These are phyloP conservation scores for Cordyceps fumosorosea DNA, from an alignment of 2,329 filamentous ascomycete species.

Conservation along the genomic window DNA sequence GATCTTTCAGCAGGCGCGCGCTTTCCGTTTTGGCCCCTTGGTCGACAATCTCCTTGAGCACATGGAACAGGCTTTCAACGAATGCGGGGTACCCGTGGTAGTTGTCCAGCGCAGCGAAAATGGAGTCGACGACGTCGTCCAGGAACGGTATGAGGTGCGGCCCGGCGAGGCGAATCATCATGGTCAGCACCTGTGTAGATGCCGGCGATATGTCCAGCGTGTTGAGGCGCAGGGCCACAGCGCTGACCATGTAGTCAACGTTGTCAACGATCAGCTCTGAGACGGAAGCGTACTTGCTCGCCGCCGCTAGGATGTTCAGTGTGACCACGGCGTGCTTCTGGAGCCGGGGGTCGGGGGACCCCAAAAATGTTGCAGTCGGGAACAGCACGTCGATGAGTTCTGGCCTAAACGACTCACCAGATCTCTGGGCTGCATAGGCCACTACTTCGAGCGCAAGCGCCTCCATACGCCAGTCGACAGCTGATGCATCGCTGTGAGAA, in stretches of 20 bases:
- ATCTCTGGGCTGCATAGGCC: conserved; percentile 64
- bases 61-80: conserved; percentile 77
- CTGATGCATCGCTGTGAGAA: conserved; percentile 41
- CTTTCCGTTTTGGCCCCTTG: conserved; percentile 62
- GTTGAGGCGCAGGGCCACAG: conserved; percentile 81
- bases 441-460: conserved; percentile 77
- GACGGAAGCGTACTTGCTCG: conserved; percentile 69
- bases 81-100: conserved; percentile 89
- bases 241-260: conserved; percentile 94
- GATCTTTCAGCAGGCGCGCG: conserved; percentile 37
- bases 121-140: conserved; percentile 83
- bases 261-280: conserved; percentile 81
- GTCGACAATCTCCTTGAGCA: conserved; percentile 74
- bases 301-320: conserved; percentile 69
- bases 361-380: conserved; percentile 81
- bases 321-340: conserved; percentile 77
- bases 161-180: conserved; percentile 90
- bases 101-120: conserved; percentile 88
- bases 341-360: conserved; percentile 60
- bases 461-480: conserved; percentile 63
- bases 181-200: conserved; percentile 80
- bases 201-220: conserved; percentile 89
- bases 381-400: conserved; percentile 91
- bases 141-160: conserved; percentile 77
- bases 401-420: conserved; percentile 63